Conservation (phyloP, 352 stramenopile species). For the Thalassiosira sp. region DNA sequence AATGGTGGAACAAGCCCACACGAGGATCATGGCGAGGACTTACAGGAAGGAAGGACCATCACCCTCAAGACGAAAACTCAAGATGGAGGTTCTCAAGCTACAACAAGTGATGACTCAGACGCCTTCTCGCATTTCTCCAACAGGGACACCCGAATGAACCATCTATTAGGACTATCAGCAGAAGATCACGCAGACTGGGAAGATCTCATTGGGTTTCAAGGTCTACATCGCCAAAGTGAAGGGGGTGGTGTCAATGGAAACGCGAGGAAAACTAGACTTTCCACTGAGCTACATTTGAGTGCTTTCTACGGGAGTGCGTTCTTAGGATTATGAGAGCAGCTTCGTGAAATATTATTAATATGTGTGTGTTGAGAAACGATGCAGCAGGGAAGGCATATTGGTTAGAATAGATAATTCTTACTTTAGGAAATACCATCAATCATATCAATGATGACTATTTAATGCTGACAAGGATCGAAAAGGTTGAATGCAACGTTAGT, state of each 20-base stretch:
- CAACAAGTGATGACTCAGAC: background rate
- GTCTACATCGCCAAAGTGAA: background rate
- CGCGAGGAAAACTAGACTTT: background rate
- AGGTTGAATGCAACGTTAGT: too few species aligned
- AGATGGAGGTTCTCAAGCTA: background rate
- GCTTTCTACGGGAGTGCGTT: background rate
- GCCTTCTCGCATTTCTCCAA: background rate
- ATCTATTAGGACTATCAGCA: background rate
- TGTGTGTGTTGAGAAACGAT: too few species aligned
- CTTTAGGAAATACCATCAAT: too few species aligned
- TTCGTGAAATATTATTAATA: too few species aligned
- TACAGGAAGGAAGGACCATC: background rate
- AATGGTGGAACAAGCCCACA: too few species aligned
- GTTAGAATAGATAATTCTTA: too few species aligned
- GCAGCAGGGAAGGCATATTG: too few species aligned
- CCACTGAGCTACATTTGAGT: background rate
- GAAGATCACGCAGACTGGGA: background rate
- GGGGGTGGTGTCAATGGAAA: background rate
- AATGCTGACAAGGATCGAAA: too few species aligned
- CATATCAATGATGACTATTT: too few species aligned
- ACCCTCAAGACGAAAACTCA: background rate
- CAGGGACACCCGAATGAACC: background rate
- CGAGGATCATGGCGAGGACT: too few species aligned
- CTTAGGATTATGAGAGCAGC: too few species aligned
- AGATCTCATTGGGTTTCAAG: background rate